These are phyloP conservation scores for Alternaria sp. DNA, from an alignment of 2,329 filamentous ascomycete genomes.

Conservation along the genomic window DNA sequence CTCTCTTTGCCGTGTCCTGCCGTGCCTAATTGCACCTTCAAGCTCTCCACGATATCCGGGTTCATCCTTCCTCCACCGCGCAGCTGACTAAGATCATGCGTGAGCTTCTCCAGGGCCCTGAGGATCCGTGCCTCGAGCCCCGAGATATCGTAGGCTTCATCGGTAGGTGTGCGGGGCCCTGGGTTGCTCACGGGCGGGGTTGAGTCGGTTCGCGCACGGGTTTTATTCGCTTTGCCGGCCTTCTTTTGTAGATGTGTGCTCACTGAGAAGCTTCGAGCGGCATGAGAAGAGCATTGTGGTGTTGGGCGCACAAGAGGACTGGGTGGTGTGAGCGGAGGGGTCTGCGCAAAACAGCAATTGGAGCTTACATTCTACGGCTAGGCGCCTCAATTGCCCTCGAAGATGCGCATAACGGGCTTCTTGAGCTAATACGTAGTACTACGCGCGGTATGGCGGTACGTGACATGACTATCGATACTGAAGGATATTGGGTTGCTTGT, in stretches of 20 bases:
- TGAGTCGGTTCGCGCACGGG: slow-evolving; percentile 46
- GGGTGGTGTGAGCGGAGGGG: slow-evolving; percentile 19
- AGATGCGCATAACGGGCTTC: slow-evolving; percentile 16
- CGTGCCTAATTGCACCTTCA: slow-evolving; percentile 67
- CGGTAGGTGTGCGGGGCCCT: slow-evolving; percentile 46
- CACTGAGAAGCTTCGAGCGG: slow-evolving; percentile 53
- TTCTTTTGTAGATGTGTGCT: slow-evolving; percentile 60
- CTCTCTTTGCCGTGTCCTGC: slow-evolving; percentile 57
- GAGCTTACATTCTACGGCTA: slow-evolving; percentile 37
- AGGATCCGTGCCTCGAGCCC: slow-evolving; percentile 65
- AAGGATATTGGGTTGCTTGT: slow-evolving; percentile 6
- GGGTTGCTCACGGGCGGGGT: slow-evolving; percentile 40
- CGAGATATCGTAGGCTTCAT: slow-evolving; percentile 70
- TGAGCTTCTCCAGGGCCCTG: slow-evolving; percentile 64
- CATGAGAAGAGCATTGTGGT: slow-evolving; percentile 18
- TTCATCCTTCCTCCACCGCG: slow-evolving; percentile 70
- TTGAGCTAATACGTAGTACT: slow-evolving; percentile 30
- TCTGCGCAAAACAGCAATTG: slow-evolving; percentile 5
- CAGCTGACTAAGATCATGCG: slow-evolving; percentile 69
- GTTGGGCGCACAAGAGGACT: slow-evolving; percentile 17
- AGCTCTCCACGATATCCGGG: slow-evolving; percentile 66
- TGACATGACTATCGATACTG: slow-evolving; percentile 33
- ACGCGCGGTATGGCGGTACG: slow-evolving; percentile 34
- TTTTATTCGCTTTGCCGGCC: slow-evolving; percentile 61
- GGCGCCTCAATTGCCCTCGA: slow-evolving; percentile 36